Base-by-base conservation (phyloP, 768 basidiomycete genomes). In the Thelephora ganbajun region DNA sequence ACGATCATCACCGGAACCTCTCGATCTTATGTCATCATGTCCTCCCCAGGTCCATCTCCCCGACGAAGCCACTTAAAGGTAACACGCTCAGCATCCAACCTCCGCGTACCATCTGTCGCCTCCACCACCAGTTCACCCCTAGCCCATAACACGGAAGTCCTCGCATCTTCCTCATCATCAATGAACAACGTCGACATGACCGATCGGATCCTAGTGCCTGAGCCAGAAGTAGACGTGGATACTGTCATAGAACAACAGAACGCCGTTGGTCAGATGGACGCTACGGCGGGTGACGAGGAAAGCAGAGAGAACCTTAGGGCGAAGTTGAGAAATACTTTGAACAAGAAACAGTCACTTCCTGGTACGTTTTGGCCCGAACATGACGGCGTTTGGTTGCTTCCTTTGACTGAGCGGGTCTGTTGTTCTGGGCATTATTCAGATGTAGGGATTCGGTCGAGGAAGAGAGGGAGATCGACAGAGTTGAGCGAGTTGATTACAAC, bases 151-250 rank as follows among this genome's bases (percentile, higher is more conserved):
- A 56, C 82, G 79, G 39, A 41, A 11, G 39, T 16, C 22, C 39
- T 41, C 7, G 12, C 39, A 14, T 18, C 18, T 59, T 78, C 81
- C 18, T 74, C 82, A 33, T 85, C 82, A 42, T 87, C 85, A 34
- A 70, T 83, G 16, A 66, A 76, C 55, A 77, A 81, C 57, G 58
- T 83, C 63, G 79, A 83, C 52, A 62, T 77, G 49, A 69, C 45
- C 3, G 83, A 84, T 53, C 79, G 80, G 7, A 79, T 87, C 46
- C 65, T 87, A 36, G 69, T 87, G 41, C 77, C 79, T 54, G 84
- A 86, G 58, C 71, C 72, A 36, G 83, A 85, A 36, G 69, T 69
- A 23, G 81, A 83, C 48, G 69, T 68, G 18, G 79, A 78, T 33
- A 65, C 67, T 12, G 72, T 73, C 35, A 69, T 64, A 46, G 83